phyloP scores from a whole-genome alignment of 2,329 filamentous ascomycete species.

The Colletotrichum orchidophilum region DNA sequence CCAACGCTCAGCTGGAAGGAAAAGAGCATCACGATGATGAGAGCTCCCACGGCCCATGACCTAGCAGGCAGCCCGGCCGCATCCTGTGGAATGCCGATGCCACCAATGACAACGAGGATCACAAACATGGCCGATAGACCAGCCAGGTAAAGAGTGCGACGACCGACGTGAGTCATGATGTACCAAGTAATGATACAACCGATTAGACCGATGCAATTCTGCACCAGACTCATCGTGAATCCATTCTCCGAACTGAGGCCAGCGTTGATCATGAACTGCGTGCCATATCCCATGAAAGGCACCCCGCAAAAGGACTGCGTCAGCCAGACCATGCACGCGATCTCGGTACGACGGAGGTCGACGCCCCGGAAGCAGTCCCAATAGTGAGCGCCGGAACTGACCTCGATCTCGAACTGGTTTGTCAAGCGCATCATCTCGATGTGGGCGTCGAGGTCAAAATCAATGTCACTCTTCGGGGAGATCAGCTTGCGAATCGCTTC shows the following conservation, averaged over 20 bases:
- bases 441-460: slow-evolving; percentile 36
- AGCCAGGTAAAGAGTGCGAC: slow-evolving; percentile 51
- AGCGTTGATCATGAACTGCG: slow-evolving; percentile 29
- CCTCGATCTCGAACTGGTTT: slow-evolving; percentile 42
- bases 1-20: slow-evolving; percentile 50
- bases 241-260: slow-evolving; percentile 42
- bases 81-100: slow-evolving; percentile 40
- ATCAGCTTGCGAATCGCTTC: slow-evolving; percentile 23
- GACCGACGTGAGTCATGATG: slow-evolving; percentile 49
- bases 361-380: slow-evolving; percentile 36
- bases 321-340: slow-evolving; percentile 40
- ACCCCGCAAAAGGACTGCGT: slow-evolving; percentile 40
- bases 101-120: slow-evolving; percentile 46
- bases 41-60: slow-evolving; percentile 48
- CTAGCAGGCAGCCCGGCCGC: slow-evolving; percentile 48
- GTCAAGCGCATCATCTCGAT: slow-evolving; percentile 41
- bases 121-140: slow-evolving; percentile 51
- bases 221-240: slow-evolving; percentile 51
- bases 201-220: slow-evolving; percentile 53
- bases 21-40: slow-evolving; percentile 55
- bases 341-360: slow-evolving; percentile 42
- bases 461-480: slow-evolving; percentile 35
- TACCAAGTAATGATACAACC: slow-evolving; percentile 52
- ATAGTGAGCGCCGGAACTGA: slow-evolving; percentile 34
- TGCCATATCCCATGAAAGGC: slow-evolving; percentile 32